These are phyloP conservation scores for Microcyclosporella mali DNA, from an alignment of 2,329 filamentous ascomycete genomes.

Conservation along the genomic window DNA sequence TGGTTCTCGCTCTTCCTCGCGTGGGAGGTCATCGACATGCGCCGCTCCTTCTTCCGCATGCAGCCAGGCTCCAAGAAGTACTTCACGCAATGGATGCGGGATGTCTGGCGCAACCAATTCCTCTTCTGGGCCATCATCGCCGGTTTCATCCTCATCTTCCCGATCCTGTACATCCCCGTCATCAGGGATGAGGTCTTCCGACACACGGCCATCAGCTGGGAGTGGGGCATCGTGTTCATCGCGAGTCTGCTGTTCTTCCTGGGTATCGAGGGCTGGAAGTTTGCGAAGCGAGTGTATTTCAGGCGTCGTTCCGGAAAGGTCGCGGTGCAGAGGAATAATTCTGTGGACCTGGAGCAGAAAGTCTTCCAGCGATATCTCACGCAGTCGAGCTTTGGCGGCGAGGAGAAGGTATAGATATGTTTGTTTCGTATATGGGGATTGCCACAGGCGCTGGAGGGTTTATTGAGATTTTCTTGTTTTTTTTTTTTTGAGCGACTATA, in stretches of 20 bases:
- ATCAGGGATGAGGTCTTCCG: slow-evolving; percentile 61
- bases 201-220: slow-evolving; percentile 60
- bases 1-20: slow-evolving; percentile 73
- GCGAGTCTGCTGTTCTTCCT: slow-evolving; percentile 51
- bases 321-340: slow-evolving; percentile 10
- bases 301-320: slow-evolving; percentile 10
- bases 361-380: slow-evolving; percentile 23
- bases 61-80: slow-evolving; percentile 55
- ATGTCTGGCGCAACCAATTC: slow-evolving; percentile 68
- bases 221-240: slow-evolving; percentile 63
- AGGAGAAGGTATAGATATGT: slow-evolving; percentile 13
- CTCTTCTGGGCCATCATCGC: slow-evolving; percentile 41
- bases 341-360: slow-evolving; percentile 17
- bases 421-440: too few species aligned
- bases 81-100: slow-evolving; percentile 60
- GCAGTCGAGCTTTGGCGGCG: slow-evolving; percentile 3
- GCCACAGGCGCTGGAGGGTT: neutral
- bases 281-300: slow-evolving; percentile 48
- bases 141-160: slow-evolving; percentile 43
- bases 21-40: slow-evolving; percentile 71
- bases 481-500: too few species aligned
- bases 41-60: slow-evolving; percentile 70
- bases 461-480: neutral
- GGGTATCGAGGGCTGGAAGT: slow-evolving; percentile 63
- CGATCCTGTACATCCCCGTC: slow-evolving; percentile 58